Evolutionary conservation across 2,329 filamentous ascomycete genomes (phyloP).

Genomic region (Raffaelea albimanens): DNA sequence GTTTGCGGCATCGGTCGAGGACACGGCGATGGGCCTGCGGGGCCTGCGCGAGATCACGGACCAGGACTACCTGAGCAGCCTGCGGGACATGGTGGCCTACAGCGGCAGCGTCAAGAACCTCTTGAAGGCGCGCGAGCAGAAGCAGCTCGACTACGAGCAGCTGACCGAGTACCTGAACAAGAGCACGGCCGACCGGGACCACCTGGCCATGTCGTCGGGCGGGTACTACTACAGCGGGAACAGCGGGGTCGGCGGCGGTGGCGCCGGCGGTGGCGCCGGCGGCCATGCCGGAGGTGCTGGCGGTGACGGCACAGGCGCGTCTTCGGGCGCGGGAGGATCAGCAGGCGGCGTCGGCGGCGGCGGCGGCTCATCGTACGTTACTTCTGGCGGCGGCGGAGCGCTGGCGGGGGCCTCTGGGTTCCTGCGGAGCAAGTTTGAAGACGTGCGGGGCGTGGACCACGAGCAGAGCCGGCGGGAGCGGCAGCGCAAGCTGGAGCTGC

Average conservation of each 20-base stretch:
- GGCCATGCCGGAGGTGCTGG: not conserved
- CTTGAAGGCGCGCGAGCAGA: constrained; percentile 89
- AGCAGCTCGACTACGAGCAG: constrained; percentile 95
- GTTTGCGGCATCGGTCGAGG: constrained; percentile 79
- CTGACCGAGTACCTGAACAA: constrained; percentile 93
- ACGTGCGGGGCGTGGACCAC: constrained; percentile 93
- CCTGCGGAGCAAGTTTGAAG: constrained; percentile 88
- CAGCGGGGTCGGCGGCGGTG: constrained; percentile 17
- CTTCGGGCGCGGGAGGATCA: constrained; percentile 2
- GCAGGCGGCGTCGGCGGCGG: constrained; percentile 25
- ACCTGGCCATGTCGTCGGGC: constrained; percentile 45
- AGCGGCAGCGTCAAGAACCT: constrained; percentile 78
- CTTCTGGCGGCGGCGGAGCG: constrained; percentile 8
- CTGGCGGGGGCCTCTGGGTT: constrained; percentile 75
- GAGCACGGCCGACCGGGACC: constrained; percentile 76
- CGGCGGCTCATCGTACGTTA: constrained; percentile 7
- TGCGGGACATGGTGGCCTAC: constrained; percentile 94
- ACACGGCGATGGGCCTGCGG: constrained; percentile 69
- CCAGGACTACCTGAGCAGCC: constrained; percentile 84
- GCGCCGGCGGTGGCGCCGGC: not conserved
- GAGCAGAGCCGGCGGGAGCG: constrained; percentile 83
- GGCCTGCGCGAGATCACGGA: constrained; percentile 85
- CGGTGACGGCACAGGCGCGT: not conserved
- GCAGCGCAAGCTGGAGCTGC: constrained; percentile 79
- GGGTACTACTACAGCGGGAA: constrained; percentile 31